phyloP scores from a whole-genome alignment of 306 rosid species.

The Senna tora region DNA sequence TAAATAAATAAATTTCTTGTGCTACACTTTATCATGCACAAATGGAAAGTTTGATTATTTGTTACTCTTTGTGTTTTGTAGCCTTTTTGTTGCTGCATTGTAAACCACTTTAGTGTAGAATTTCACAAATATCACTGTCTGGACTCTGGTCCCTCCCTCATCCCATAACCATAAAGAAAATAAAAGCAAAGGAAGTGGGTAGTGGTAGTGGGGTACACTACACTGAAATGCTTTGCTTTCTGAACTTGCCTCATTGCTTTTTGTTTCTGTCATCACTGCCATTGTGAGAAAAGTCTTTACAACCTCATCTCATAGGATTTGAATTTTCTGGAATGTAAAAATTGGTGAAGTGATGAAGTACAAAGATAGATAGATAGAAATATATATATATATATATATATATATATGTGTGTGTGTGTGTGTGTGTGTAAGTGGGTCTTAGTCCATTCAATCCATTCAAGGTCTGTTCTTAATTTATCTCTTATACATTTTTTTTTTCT shows the following conservation, averaged over 20 bases:
- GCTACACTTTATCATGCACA: slow-evolving; percentile 17
- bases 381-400: too few relatives aligned
- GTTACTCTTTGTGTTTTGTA: background rate
- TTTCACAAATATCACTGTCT: background rate
- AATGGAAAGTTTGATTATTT: slow-evolving; percentile 14
- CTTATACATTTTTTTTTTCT: too few relatives aligned
- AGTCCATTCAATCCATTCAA: too few relatives aligned
- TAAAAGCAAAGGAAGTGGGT: slow-evolving; percentile 1
- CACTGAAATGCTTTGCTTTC: background rate
- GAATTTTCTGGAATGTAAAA: too few relatives aligned
- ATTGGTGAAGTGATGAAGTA: too few relatives aligned
- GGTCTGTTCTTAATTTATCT: too few relatives aligned
- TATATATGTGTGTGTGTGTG: too few relatives aligned
- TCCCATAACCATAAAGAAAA: background rate
- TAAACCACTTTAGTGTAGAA: slow-evolving; percentile 9
- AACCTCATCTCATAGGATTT: background rate
- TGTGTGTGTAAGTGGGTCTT: too few relatives aligned
- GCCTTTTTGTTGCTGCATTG: slow-evolving; percentile 4
- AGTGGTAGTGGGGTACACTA: too few relatives aligned
- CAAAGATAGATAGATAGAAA: too few relatives aligned
- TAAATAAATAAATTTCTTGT: slow-evolving; percentile 31
- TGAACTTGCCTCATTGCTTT: slow-evolving; percentile 2
- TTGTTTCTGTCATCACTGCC: background rate
- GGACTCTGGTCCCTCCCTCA: background rate
- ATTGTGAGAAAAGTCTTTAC: background rate